Base-by-base conservation (phyloP, 257 asterid genomes). In the Salvia miltiorrhiza region DNA sequence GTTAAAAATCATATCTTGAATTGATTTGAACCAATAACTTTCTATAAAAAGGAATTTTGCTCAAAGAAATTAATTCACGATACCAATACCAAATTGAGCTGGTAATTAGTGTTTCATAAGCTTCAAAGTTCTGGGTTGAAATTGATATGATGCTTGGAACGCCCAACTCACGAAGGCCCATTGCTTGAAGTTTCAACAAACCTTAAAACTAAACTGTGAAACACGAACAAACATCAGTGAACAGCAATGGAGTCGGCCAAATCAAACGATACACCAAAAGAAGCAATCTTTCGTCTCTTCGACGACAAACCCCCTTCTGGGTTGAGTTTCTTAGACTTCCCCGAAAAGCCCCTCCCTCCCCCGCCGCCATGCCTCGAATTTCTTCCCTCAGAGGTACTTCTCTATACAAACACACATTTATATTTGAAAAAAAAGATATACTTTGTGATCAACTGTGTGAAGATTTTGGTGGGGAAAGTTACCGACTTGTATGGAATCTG, bases 321-420 rank as follows among this genome's bases (percentile, higher is more conserved):
- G 9, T 74, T 69, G 58, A 87, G 89, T 4, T 87, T 88, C 66
- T 74, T 82, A 8, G 85, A 88, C 40, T 77, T 71, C 74, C 79
- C 87, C 0, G 87, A 83, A 52, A 79, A 82, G 63, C 75, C 91
- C 43, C 81, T 63, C 48, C 83, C 83, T 19, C 88, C 95, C 1
- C 92, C 87, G 14, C 99, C 97, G 59, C 93, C 97, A 35, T 86
- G 82, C 80, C 75, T 84, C 47, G 96, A 94, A 84, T 81, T 93
- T 73, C 77, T 77, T 63, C 73, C 83, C 53, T 85, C 90, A 5
- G 79, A 91, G 95, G 99, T 88, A 72, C 45, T 48, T 57, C 32
- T 47, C 61, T 71, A 26, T 30, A 20, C 35, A 7, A 4, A 21
- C 56, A 26, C 45, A 12, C 35, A 63, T 67, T 28, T 58, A 9